Evolutionary conservation across 2,329 filamentous ascomycete genomes (phyloP).

Genomic region (Penicillium sumatraense): DNA sequence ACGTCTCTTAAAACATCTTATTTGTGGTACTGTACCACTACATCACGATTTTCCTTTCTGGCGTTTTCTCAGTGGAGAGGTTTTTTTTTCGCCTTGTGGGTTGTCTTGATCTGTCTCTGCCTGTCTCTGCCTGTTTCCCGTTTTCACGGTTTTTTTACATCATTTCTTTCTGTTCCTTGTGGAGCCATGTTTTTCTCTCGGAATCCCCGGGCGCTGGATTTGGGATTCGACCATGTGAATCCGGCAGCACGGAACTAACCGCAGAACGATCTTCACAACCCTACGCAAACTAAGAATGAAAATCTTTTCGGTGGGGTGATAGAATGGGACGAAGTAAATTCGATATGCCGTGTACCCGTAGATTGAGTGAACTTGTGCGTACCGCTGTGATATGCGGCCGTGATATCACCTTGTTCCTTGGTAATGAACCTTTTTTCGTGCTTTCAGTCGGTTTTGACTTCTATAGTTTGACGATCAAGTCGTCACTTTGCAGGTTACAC

Average conservation of each 20-base stretch:
- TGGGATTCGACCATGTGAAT: neutral
- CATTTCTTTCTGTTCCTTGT: neutral
- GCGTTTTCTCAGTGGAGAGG: too few relatives aligned
- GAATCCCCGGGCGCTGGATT: neutral
- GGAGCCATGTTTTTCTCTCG: neutral
- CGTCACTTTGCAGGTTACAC: neutral
- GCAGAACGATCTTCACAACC: neutral
- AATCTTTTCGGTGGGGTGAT: neutral
- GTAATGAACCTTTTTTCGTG: neutral
- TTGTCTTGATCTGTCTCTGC: too few relatives aligned
- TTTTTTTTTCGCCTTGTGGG: neutral
- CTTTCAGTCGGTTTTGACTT: neutral
- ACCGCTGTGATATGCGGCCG: too few relatives aligned
- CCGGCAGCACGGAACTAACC: neutral
- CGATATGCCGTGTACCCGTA: neutral
- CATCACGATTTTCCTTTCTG: neutral
- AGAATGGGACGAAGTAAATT: neutral
- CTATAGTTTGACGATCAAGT: slow-evolving; percentile 1
- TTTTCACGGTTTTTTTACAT: neutral
- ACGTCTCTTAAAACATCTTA: neutral
- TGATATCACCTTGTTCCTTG: too few relatives aligned
- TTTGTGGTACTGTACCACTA: neutral
- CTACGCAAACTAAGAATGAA: neutral
- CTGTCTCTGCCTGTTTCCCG: neutral
- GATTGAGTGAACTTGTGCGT: neutral